These are phyloP conservation scores for Phytopythium boreale DNA, from an alignment of 352 stramenopile species.

Conservation along the genomic window DNA sequence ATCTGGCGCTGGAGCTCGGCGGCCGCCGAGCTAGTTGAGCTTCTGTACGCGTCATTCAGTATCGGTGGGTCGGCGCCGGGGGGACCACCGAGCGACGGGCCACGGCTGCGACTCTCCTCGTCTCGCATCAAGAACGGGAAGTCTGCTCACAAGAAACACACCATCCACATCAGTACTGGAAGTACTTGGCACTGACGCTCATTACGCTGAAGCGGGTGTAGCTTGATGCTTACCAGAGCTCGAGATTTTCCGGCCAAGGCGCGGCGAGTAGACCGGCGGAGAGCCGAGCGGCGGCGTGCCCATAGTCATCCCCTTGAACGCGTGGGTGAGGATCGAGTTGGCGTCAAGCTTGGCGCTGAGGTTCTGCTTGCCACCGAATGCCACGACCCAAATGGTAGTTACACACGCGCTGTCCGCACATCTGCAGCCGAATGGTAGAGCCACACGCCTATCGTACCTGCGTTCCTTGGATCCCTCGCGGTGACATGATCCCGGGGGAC, in stretches of 20 bases:
- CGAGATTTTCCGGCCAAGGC: slow-evolving; percentile 59
- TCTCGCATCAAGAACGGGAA: slow-evolving; percentile 72
- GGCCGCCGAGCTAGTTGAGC: slow-evolving; percentile 17
- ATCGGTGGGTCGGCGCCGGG: slow-evolving; percentile 11
- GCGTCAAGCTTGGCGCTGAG: slow-evolving; percentile 31
- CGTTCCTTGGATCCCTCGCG: slow-evolving; percentile 32
- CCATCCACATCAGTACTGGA: not conserved
- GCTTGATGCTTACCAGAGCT: slow-evolving; percentile 40
- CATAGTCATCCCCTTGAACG: slow-evolving; percentile 59
- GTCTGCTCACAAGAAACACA: slow-evolving; percentile 20
- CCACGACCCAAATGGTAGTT: not conserved
- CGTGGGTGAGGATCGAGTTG: slow-evolving; percentile 55
- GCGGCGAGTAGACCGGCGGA: slow-evolving; percentile 43
- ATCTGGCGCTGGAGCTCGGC: slow-evolving; percentile 38
- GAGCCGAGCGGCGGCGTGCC: slow-evolving; percentile 33
- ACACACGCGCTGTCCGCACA: not conserved
- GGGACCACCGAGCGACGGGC: not conserved
- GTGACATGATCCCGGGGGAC: slow-evolving; percentile 34
- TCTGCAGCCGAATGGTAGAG: not conserved
- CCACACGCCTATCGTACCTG: slow-evolving; percentile 15
- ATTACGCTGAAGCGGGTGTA: too few species aligned
- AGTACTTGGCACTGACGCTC: not conserved
- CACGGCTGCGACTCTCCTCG: slow-evolving; percentile 28
- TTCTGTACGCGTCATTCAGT: slow-evolving; percentile 27
- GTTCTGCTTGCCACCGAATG: slow-evolving; percentile 7